Evolutionary conservation across 2,329 filamentous ascomycete species (phyloP), one percentile per base, ranked within the genome.

Genomic region (Cadophora luteo-olivacea): DNA sequence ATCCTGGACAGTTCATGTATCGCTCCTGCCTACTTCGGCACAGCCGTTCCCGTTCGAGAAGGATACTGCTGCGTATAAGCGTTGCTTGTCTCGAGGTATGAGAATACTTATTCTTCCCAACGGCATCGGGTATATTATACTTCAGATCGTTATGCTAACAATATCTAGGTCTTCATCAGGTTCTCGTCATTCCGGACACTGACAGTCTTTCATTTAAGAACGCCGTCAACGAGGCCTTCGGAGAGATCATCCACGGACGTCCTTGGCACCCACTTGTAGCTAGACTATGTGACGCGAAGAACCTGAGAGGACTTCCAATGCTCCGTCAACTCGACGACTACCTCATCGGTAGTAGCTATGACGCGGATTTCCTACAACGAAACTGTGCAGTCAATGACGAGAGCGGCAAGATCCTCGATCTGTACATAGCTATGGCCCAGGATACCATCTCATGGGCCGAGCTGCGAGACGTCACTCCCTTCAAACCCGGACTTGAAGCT

Each of bases 11-110:
- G 84, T 89, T 33, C 86, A 89, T 72, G 81, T 89, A 45, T 89
- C 87, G 2, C 81, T 89, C 14, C 80, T 89, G 48, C 87, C 87
- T 4, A 84, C 82, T 58, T 81, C 80, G 14, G 82, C 82, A 41
- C 83, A 85, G 66, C 84, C 86, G 4, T 87, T 88, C 71, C 87
- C 87, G 0, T 89, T 89, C 74, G 87, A 89, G 77, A 86, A 87
- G 74, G 86, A 88, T 72, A 88, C 86, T 16, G 84, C 82, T 51
- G 86, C 86, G 4, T 89, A 89, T 77, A 88, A 88, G 74, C 82
- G 87, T 54, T 88, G 86, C 55, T 80, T 89, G 4, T 89, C 87
- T 16, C 84, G 87, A 19, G 87, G 68, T 65, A 67, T 19, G 61
- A 32, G 33, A 64, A 64, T 41, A 4, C 36, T 9, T 38, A 14